Base-by-base conservation (phyloP, 352 stramenopile genomes). In the Globisporangium abappressorium region DNA sequence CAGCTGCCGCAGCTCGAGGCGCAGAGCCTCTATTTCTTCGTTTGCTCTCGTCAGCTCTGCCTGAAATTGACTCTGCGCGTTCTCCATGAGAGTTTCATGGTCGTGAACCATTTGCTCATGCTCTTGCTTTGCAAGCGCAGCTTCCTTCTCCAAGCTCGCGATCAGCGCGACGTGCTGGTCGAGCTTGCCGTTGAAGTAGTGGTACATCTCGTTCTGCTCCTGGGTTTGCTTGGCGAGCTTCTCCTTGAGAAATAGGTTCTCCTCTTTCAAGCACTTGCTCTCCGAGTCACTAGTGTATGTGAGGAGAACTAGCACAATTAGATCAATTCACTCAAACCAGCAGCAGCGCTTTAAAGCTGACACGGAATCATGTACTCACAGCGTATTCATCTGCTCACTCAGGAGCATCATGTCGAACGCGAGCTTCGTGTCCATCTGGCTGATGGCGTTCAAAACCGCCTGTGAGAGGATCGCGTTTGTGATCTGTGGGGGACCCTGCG, bases 131-230 rank as follows among this genome's bases (percentile, higher is more conserved):
- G 55, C 65, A 4, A 72, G 41, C 20, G 72, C 69, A 18, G 85
- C 65, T 20, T 87, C 78, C 15, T 54, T 74, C 68, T 96, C 88
- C 5, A 96, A 66, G 14, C 70, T 66, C 2, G 66, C 71, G 22
- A 95, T 92, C n/a, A 77, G 66, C 18, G 85, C 75, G 49, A 95
- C 72, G 65, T 93, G 86, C 51, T 82, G 72, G 64, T 97, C 89
- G 22, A 95, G 80, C 49, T 94, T 94, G 28, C 81, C 78, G 63
- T 95, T 87, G 34, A 96, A 85, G 66, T 95, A 94, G 60, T 91
- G 91, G 64, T 95, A 95, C 71, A 96, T 92, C 30, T 96, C 91
- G 53, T 74, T 87, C 64, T 94, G 79, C 41, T 94, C 81, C 22
- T 78, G 74, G 1, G 68, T 80, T 46, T 80, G 75, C 15, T 74